Evolutionary conservation across 305 asterid species (phyloP).

Genomic region (Fraxinus baroniana): DNA sequence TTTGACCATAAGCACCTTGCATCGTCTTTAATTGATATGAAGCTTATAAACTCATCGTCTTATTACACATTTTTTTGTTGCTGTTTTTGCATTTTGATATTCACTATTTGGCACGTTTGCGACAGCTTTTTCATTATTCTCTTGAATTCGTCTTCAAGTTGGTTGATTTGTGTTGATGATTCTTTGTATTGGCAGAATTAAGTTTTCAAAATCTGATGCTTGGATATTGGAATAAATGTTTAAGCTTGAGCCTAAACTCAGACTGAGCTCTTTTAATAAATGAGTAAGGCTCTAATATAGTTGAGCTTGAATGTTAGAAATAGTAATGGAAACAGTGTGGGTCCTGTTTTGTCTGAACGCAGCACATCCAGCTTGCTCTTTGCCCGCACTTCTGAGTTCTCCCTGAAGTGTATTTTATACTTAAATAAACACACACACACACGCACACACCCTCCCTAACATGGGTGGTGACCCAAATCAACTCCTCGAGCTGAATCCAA

Average conservation of each 20-base stretch:
- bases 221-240: neutral
- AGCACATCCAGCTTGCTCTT: neutral
- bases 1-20: neutral
- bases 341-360: neutral
- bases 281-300: neutral
- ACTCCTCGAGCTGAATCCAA: neutral
- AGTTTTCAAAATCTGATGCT: neutral
- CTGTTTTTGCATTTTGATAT: neutral
- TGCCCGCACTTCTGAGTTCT: neutral
- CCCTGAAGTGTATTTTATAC: neutral
- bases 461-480: neutral
- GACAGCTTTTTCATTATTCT: neutral
- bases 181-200: neutral
- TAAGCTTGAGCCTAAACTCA: neutral
- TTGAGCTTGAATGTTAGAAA: neutral
- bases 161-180: neutral
- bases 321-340: neutral
- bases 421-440: neutral
- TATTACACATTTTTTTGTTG: neutral
- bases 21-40: neutral
- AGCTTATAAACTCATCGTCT: neutral
- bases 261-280: neutral
- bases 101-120: neutral
- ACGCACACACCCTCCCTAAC: neutral
- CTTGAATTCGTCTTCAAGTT: neutral